phyloP scores from a whole-genome alignment of 2,329 filamentous ascomycete species.

The Tolypocladium sp. region DNA sequence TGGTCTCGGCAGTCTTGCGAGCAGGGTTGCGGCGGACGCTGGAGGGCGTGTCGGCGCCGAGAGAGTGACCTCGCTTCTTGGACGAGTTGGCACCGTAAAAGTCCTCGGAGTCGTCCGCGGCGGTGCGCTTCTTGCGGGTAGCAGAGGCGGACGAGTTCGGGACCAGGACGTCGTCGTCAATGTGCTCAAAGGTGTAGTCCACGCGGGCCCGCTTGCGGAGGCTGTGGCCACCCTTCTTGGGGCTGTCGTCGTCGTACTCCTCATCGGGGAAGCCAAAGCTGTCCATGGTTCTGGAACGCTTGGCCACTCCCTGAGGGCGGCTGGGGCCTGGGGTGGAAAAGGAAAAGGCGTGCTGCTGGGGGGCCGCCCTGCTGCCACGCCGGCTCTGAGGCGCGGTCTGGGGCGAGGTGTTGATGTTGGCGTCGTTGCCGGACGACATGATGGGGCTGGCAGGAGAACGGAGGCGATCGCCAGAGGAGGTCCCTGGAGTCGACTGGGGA shows the following conservation, averaged over 20 bases:
- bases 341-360: slow-evolving; percentile 26
- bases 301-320: slow-evolving; percentile 24
- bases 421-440: slow-evolving; percentile 18
- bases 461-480: slow-evolving; percentile 16
- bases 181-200: slow-evolving; percentile 47
- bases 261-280: slow-evolving; percentile 21
- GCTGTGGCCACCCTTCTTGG: slow-evolving; percentile 49
- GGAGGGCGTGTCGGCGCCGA: slow-evolving; percentile 24
- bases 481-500: slow-evolving; percentile 21
- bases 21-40: slow-evolving; percentile 29
- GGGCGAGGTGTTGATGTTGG: slow-evolving; percentile 15
- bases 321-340: slow-evolving; percentile 24
- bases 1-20: slow-evolving; percentile 25
- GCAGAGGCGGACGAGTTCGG: slow-evolving; percentile 23
- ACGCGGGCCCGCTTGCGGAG: slow-evolving; percentile 47
- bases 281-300: slow-evolving; percentile 35
- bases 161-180: slow-evolving; percentile 35
- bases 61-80: slow-evolving; percentile 27
- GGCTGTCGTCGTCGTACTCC: slow-evolving; percentile 39
- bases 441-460: slow-evolving; percentile 20
- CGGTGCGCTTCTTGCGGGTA: slow-evolving; percentile 26
- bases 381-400: slow-evolving; percentile 19
- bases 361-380: slow-evolving; percentile 23
- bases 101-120: slow-evolving; percentile 24
- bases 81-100: slow-evolving; percentile 9